phyloP scores from a whole-genome alignment of 306 rosid genomes.

The Cucumis hystrix region DNA sequence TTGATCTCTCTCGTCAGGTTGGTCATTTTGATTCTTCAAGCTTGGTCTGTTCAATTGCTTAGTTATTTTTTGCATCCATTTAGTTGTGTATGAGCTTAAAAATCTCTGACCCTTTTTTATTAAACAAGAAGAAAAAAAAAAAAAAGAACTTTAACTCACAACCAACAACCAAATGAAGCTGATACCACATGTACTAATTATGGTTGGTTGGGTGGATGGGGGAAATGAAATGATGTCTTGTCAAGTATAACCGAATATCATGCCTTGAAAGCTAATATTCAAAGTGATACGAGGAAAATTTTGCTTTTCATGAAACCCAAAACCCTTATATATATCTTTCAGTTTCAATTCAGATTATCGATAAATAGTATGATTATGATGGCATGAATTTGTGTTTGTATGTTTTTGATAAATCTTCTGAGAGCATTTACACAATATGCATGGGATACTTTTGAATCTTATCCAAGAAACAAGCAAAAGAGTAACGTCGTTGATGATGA shows the following conservation, averaged over 20 bases:
- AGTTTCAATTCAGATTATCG: background rate
- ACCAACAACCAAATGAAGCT: background rate
- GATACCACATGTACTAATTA: background rate
- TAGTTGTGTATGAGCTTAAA: background rate
- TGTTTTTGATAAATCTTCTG: background rate
- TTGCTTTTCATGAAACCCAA: background rate
- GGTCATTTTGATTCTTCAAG: conserved; percentile 3
- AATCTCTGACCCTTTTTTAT: background rate
- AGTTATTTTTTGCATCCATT: background rate
- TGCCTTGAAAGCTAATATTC: background rate
- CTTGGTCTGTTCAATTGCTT: background rate
- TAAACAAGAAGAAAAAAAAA: too few species aligned
- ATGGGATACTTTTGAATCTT: background rate
- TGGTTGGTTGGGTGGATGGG: background rate
- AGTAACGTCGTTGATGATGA: background rate
- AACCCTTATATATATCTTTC: background rate
- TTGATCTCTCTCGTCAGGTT: conserved; percentile 90
- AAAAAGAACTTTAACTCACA: background rate
- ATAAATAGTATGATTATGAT: background rate
- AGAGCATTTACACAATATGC: background rate
- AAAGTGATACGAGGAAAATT: background rate
- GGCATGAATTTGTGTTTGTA: background rate
- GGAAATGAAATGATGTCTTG: background rate
- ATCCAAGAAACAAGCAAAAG: background rate
- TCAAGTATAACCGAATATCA: background rate